These are phyloP conservation scores for Teratosphaeria gauchensis DNA, from an alignment of 2,329 filamentous ascomycete species.

Conservation along the genomic window DNA sequence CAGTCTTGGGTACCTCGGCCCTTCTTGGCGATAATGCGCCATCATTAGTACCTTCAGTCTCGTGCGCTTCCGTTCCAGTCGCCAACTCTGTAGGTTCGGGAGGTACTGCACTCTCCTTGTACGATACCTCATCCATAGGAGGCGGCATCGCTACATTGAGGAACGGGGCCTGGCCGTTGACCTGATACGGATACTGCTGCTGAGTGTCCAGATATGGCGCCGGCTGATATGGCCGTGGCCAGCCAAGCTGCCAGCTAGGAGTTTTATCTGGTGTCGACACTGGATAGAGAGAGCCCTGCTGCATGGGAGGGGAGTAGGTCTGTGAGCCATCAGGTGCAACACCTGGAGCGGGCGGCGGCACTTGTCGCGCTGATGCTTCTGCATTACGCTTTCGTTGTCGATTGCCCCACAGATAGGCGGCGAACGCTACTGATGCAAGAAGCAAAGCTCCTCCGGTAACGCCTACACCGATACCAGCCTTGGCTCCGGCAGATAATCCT, in stretches of 20 bases:
- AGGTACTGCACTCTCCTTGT: background rate
- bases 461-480: constrained; percentile 17
- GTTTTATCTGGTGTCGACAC: background rate
- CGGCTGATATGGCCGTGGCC: background rate
- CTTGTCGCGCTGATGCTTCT: constrained; percentile 1
- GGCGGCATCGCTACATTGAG: background rate
- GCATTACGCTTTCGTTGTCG: constrained; percentile 1
- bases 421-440: constrained; percentile 8
- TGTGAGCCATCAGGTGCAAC: background rate
- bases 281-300: background rate
- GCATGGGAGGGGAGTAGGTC: constrained; percentile 1
- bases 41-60: background rate
- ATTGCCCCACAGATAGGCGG: constrained; percentile 8
- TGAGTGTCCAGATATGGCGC: background rate
- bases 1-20: background rate
- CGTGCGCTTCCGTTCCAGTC: background rate
- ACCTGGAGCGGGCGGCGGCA: constrained; percentile 2
- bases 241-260: background rate
- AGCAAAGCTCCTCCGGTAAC: constrained; percentile 13
- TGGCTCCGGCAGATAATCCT: constrained; percentile 13
- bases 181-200: background rate
- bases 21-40: no score
- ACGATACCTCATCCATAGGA: background rate
- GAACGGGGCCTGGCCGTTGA: background rate
- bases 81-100: background rate